Base-by-base conservation (phyloP, 148 eudicot species). In the Silene conica region DNA sequence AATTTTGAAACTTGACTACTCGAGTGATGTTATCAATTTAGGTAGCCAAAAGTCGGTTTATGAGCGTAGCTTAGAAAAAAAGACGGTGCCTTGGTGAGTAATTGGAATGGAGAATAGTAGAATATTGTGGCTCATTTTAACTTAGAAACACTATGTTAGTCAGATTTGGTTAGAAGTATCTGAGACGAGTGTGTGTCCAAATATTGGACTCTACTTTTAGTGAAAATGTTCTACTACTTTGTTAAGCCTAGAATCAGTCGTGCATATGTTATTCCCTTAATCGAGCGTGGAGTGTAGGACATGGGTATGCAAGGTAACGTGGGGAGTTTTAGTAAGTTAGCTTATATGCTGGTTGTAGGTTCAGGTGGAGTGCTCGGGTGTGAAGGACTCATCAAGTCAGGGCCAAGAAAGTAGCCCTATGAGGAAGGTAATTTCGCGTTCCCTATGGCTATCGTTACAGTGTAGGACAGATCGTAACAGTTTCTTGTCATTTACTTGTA, bases 401-500 rank as follows among this genome's bases (percentile, higher is more conserved):
- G 55, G 69, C 52, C 79, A 80, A 65, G 68, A 72, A 63, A 48
- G 54, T 11, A 79, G 69, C 10, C 25, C 78, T 62, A 59, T 83
- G 89, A 89, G 80, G 78, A 86, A 89, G 95, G 97, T 91, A 81
- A 45, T 43, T 70, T 41, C 70, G 66, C 54, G n/a, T 50, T 43
- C 69, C 6, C 14, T 67, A 67, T 8, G 16, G 16, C 26, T 43
- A 18, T 20, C n/a, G 20, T 64, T 64, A 43, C 13, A 28, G 68
- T 34, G 20, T 64, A 41, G 10, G 14, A 46, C 46, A 64, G 45
- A 15, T 28, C 9, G 8, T 45, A 18, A 25, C n/a, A 4, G 28
- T 68, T 22, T 68, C 48, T 48, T 65, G 48, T 41, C 54, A 38
- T 20, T 43, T 55, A 63, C 43, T 63, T 75, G 23, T 46, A 19